Evolutionary conservation across 495 filamentous ascomycete genomes (phyloP), one percentile per base, ranked within the genome.

Genomic region (Filosporella fistucella): DNA sequence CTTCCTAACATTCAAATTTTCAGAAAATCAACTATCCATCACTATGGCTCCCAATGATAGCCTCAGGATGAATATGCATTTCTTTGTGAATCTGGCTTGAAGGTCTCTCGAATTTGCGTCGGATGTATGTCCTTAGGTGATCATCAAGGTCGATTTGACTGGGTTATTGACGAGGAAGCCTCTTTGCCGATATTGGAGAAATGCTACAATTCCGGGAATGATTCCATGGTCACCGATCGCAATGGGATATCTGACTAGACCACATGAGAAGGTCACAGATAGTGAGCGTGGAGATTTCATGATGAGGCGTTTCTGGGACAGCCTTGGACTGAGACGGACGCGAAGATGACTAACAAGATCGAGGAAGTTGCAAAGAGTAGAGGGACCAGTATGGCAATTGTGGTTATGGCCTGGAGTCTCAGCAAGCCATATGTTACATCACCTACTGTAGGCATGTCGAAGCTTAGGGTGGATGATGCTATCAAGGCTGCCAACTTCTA

Each of bases 401-500:
- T 89, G 39, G 74, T 81, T 2, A 67, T 84, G 40, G 84, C 84
- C 10, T 89, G 86, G 84, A 76, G 78, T 45, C 64, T 82, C 58
- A 70, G 75, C 35, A 62, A 76, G 40, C 37, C 33, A 17, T 46
- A 23, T 22, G 46, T 53, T 36, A 42, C 45, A 2, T 55, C 34
- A 1, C 54, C 54, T 14, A 53, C 53, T 36, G 23, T 53, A 30
- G 54, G 81, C 8, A 62, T 85, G 50, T 70, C 63, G 14, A 82
- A 70, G 54, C 59, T 69, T 33, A 63, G 81, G 8, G 74, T 86
- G 34, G 76, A 85, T 47, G 76, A 84, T 63, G 78, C 78, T 2
- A 60, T 80, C 17, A 69, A 62, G 12, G 61, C 68, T 24, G 60
- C 68, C 20, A 65, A 67, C 33, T 64, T 80, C 51, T 55, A 54